A percentile compares a stretch with the other conserved stretches of the same genome.
Evolutionary conservation across 2,329 filamentous ascomycete genomes (phyloP).

Genomic region (Venturia pyrina): DNA sequence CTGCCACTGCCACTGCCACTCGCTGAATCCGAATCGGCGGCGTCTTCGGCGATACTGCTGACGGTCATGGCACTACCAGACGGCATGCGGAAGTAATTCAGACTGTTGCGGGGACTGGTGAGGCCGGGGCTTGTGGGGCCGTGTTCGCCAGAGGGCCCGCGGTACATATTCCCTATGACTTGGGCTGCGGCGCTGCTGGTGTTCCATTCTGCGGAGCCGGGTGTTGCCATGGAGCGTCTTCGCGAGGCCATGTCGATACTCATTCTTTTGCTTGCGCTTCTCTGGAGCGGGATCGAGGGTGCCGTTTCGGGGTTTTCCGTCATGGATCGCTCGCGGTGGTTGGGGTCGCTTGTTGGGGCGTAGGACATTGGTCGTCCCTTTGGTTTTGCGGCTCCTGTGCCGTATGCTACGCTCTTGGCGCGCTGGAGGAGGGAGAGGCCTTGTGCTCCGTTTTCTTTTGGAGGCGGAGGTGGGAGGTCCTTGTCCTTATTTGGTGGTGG

Average conservation of each 20-base stretch:
- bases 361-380: constrained; percentile 22
- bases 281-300: constrained; percentile 62
- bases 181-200: constrained; percentile 45
- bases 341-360: constrained; percentile 17
- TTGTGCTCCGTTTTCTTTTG: constrained; percentile 29
- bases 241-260: constrained; percentile 14
- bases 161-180: constrained; percentile 82
- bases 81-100: constrained; percentile 41
- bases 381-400: constrained; percentile 26
- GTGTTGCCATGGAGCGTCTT: neutral
- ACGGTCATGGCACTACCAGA: constrained; percentile 31
- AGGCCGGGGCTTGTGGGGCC: constrained; percentile 46
- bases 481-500: constrained; percentile 54
- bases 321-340: constrained; percentile 16
- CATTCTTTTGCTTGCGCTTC: constrained; percentile 41
- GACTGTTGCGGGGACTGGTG: constrained; percentile 26
- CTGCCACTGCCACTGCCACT: neutral
- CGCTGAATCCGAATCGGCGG: constrained; percentile 16
- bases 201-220: constrained; percentile 33
- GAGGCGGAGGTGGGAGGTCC: constrained; percentile 64
- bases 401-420: constrained; percentile 45
- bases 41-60: constrained; percentile 23
- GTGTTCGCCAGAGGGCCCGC: constrained; percentile 44
- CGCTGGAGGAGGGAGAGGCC: constrained; percentile 41
- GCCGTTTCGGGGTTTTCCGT: constrained; percentile 60